These are phyloP conservation scores for Boletus barrowsii DNA, from an alignment of 768 basidiomycete genomes.

Conservation along the genomic window DNA sequence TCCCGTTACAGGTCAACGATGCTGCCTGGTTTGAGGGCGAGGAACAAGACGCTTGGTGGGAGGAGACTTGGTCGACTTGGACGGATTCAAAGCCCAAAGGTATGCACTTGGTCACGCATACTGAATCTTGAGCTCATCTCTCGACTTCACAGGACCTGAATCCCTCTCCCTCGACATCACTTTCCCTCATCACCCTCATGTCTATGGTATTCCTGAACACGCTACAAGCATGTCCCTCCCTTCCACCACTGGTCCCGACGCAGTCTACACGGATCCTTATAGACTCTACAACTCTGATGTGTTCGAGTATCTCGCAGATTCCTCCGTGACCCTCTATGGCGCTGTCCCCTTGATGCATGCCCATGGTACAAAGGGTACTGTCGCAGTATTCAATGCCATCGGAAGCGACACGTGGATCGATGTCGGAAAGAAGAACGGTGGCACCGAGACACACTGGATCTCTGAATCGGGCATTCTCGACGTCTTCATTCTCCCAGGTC, in stretches of 20 bases:
- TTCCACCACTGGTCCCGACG: constrained; percentile 75
- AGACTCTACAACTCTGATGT: constrained; percentile 94
- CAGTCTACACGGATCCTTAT: constrained; percentile 86
- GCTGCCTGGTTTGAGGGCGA: constrained; percentile 89
- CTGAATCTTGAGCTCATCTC: background rate
- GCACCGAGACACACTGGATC: constrained; percentile 93
- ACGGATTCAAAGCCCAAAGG: constrained; percentile 96
- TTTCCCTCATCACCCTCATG: constrained; percentile 87
- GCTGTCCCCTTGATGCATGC: constrained; percentile 93
- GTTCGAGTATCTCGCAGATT: constrained; percentile 89
- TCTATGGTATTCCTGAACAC: constrained; percentile 97
- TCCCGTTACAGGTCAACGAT: constrained; percentile 50
- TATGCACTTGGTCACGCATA: constrained; percentile 26
- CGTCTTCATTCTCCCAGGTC: constrained; percentile 90
- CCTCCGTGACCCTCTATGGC: constrained; percentile 82
- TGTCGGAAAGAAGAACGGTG: constrained; percentile 53
- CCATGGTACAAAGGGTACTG: constrained; percentile 81
- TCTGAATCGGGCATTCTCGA: constrained; percentile 97
- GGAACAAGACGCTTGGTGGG: constrained; percentile 80
- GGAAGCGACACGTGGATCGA: constrained; percentile 96
- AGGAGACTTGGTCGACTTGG: constrained; percentile 84
- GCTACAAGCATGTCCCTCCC: constrained; percentile 89
- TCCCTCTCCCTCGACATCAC: constrained; percentile 88
- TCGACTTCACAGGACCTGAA: constrained; percentile 75
- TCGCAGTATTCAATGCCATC: constrained; percentile 84